phyloP scores from a whole-genome alignment of 2,329 filamentous ascomycete species.

The Ophiostoma sp. region DNA sequence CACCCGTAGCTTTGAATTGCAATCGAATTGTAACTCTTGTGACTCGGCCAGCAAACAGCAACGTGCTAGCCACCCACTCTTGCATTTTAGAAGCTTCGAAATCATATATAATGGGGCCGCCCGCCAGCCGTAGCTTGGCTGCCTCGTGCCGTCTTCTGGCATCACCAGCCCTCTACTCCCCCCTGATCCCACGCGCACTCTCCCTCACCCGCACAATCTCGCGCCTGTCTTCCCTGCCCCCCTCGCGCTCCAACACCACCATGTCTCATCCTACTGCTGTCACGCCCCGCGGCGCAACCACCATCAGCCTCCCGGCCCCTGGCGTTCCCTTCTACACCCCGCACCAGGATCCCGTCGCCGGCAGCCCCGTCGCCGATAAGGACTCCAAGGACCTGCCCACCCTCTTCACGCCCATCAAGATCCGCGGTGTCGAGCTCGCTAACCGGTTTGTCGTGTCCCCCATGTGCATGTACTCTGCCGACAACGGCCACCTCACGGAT shows the following conservation, averaged over 20 bases:
- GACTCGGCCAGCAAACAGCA: no score
- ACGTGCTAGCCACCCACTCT: no score
- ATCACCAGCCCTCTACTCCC: no score
- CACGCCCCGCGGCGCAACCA: slow-evolving; percentile 19
- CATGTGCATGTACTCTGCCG: slow-evolving; percentile 57
- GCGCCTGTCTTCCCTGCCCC: background rate
- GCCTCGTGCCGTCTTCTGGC: no score
- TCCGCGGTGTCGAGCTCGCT: slow-evolving; percentile 47
- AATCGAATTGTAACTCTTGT: background rate
- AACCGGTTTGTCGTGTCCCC: slow-evolving; percentile 56
- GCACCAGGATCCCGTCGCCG: slow-evolving; percentile 47
- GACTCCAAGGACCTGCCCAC: slow-evolving; percentile 37
- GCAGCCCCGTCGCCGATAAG: slow-evolving; percentile 35
- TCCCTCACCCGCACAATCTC: background rate
- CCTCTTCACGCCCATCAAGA: slow-evolving; percentile 51
- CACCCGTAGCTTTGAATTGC: background rate
- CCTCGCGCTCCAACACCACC: background rate
- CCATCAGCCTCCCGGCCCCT: slow-evolving; percentile 37
- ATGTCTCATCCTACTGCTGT: slow-evolving; percentile 16
- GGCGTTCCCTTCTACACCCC: slow-evolving; percentile 51
- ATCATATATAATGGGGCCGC: no score
- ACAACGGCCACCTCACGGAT: slow-evolving; percentile 64
- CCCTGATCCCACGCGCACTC: background rate
- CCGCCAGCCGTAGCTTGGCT: no score
- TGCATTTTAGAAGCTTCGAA: no score